These are phyloP conservation scores for Pyrus bretschneideri DNA, from an alignment of 306 rosid species.

Conservation along the genomic window DNA sequence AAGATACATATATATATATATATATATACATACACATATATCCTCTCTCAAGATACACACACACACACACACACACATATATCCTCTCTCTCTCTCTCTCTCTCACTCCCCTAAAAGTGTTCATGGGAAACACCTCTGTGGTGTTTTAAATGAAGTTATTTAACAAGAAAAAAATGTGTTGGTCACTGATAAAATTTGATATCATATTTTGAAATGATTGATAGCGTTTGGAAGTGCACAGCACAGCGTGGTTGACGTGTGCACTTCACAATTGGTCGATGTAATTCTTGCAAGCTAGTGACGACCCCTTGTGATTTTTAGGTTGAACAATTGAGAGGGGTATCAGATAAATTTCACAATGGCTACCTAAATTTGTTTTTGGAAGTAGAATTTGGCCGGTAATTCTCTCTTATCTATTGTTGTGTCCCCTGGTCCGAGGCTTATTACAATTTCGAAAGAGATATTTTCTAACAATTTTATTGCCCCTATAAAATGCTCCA, in stretches of 20 bases:
- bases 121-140: too few species aligned
- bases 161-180: too few species aligned
- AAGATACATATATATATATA: too few species aligned
- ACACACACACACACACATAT: too few species aligned
- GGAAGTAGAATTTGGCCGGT: slow-evolving; percentile 10
- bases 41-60: too few species aligned
- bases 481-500: slow-evolving; percentile 18
- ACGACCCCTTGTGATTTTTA: slow-evolving; percentile 19
- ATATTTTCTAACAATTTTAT: neutral
- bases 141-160: too few species aligned
- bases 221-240: neutral
- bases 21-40: too few species aligned
- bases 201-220: neutral
- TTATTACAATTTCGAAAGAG: neutral
- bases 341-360: too few species aligned
- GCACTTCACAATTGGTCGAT: neutral
- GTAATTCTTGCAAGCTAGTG: neutral
- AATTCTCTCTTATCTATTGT: neutral
- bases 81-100: too few species aligned
- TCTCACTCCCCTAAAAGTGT: too few species aligned
- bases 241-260: neutral
- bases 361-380: too few species aligned
- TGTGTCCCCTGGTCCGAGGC: slow-evolving; percentile 9
- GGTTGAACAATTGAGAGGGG: slow-evolving; percentile 57
- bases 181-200: too few species aligned